Evolutionary conservation across 2,329 filamentous ascomycete genomes (phyloP), one percentile per base, ranked within the genome.

Genomic region (Colletotrichum sp.): DNA sequence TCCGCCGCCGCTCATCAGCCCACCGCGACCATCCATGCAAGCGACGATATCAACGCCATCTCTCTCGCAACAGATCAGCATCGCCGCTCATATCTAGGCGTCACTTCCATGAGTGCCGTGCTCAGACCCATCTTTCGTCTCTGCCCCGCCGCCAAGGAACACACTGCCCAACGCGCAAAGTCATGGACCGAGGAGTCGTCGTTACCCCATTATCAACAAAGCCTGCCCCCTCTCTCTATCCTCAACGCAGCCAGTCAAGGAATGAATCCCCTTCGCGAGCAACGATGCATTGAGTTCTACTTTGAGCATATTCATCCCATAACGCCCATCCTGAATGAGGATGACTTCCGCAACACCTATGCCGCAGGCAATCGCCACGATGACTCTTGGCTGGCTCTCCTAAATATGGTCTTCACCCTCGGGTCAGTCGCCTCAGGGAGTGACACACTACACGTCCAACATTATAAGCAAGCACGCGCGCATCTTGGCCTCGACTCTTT

Each of bases 21-120:
- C 1, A 74, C 75, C 1, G 55, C 71, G 8, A 74, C 75, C 16
- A 71, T 79, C 9, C 67, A 43, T n/a, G 78, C 79, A n/a, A 78
- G 77, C 34, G 80, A 81, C 76, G 80, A 82, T 43, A 80, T 81
- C 72, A 81, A 82, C 63, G 80, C 79, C 33, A 76, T 82, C 57
- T 76, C 88, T 86, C 13, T 84, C 88, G 63, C 91, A 85, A 86
- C 86, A 11, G 86, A 90, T 24, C 86, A 89, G 70, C 86, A 88
- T 34, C 86, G 89, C 4, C 87, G 88, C 6, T 92, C 90, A 6
- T 93, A 92, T 76, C 84, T 92, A 7, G 90, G 91, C 8, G 89
- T 91, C n/a, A 91, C 90, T 1, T 92, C 90, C 5, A 89, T 92
- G 75, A 90, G 90, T 72, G 90, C 91, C 6, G 89, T 89, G 8